These are phyloP conservation scores for Phyllachora maydis DNA, from an alignment of 2,329 filamentous ascomycete species.

Conservation along the genomic window DNA sequence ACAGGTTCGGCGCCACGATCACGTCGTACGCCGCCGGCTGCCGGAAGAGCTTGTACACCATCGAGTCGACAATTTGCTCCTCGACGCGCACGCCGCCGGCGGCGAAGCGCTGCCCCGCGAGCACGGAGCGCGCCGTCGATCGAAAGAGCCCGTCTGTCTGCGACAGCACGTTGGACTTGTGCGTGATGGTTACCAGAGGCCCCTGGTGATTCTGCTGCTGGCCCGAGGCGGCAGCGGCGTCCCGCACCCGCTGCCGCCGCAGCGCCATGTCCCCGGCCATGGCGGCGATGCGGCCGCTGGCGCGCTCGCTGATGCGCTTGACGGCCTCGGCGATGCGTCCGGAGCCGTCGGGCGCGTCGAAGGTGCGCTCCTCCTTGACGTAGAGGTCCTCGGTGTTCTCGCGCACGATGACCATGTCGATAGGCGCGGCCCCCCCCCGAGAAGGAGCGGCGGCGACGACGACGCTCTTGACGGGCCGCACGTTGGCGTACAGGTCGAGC, in stretches of 20 bases:
- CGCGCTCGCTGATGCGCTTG: constrained; percentile 84
- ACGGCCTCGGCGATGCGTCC: constrained; percentile 94
- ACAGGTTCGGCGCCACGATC: constrained; percentile 92
- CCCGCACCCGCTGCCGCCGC: constrained; percentile 63
- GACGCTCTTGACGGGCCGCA: constrained; percentile 82
- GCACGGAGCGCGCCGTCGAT: constrained; percentile 51
- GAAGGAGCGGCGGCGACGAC: no score
- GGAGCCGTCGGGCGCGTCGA: constrained; percentile 47
- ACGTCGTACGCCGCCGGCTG: constrained; percentile 92
- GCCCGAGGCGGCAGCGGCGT: no score
- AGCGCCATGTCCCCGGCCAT: constrained; percentile 93
- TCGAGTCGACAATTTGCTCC: constrained; percentile 97
- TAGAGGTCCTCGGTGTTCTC: constrained; percentile 99
- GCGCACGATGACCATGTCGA: constrained; percentile 94
- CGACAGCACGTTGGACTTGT: constrained; percentile 93
- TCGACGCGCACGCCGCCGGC: constrained; percentile 52
- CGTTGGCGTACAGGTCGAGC: constrained; percentile 90
- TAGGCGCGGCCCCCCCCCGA: constrained; percentile 41
- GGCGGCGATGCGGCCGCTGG: constrained; percentile 66
- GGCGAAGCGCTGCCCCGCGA: constrained; percentile 43
- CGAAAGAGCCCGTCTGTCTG: constrained; percentile 96
- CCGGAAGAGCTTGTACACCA: constrained; percentile 99
- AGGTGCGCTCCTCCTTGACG: constrained; percentile 88
- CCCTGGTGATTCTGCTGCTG: constrained; percentile 37
- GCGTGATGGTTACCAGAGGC: constrained; percentile 83